Conservation (phyloP, 345 rosid genomes). For the Acer negundo region DNA sequence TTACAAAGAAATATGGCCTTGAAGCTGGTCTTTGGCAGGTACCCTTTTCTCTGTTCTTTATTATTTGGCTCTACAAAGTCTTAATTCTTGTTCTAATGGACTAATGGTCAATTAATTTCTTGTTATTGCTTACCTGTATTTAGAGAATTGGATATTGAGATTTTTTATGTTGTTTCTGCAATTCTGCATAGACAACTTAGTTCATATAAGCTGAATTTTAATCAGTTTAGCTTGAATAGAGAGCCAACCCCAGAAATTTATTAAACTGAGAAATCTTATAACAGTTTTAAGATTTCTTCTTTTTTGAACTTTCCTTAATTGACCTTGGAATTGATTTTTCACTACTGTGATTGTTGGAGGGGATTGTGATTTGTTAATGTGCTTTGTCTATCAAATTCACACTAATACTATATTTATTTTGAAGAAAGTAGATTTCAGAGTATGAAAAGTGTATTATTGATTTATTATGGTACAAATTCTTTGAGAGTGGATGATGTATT, state of each 20-base stretch:
- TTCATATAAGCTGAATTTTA: not conserved
- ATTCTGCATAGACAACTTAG: not conserved
- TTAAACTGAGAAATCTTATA: no score
- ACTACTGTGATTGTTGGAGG: not conserved
- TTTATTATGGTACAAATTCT: no score
- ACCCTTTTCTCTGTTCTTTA: constrained; percentile 10
- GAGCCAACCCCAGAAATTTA: not conserved
- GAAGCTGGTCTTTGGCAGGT: constrained; percentile 98
- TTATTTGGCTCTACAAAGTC: not conserved
- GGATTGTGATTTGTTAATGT: not conserved
- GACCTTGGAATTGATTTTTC: no score
- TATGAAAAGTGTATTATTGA: not conserved
- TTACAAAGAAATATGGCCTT: constrained; percentile 83
- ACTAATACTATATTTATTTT: not conserved
- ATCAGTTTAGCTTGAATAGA: not conserved
- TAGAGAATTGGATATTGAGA: no score
- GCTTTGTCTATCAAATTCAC: no score
- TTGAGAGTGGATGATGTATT: not conserved
- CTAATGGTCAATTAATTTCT: not conserved
- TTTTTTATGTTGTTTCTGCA: not conserved
- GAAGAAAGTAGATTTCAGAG: not conserved
- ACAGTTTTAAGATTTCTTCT: no score
- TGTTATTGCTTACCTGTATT: not conserved
- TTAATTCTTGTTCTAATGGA: not conserved
- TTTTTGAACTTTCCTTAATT: no score